A percentile compares a stretch with the other conserved stretches of the same genome.
phyloP scores from a whole-genome alignment of 441 rosid species.

The Manihot esculenta region DNA sequence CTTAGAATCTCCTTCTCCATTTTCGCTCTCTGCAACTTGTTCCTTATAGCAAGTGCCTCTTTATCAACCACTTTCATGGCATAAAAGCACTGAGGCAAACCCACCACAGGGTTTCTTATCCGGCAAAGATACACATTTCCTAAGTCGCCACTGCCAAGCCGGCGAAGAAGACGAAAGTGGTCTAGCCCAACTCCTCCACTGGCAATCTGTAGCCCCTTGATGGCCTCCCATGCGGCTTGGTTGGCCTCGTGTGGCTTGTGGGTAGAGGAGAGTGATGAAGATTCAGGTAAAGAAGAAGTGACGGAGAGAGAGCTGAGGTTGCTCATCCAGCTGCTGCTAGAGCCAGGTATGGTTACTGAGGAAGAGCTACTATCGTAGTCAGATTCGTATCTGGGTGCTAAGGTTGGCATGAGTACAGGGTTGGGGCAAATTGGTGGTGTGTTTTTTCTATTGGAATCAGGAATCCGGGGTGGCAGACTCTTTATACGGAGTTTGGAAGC shows the following conservation, averaged over 20 bases:
- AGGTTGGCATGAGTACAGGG: conserved; percentile 39
- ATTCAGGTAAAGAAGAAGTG: conserved; percentile 36
- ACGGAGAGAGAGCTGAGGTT: conserved; percentile 67
- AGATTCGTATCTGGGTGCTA: conserved; percentile 51
- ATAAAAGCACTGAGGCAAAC: conserved; percentile 31
- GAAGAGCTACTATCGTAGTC: conserved; percentile 76
- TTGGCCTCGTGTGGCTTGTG: conserved; percentile 91
- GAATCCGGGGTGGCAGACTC: too few species aligned
- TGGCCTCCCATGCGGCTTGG: conserved; percentile 85
- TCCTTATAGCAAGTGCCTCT: conserved; percentile 72
- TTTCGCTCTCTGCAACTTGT: conserved; percentile 76
- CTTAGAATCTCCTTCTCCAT: conserved; percentile 82
- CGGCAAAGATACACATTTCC: conserved; percentile 72
- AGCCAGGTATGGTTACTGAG: conserved; percentile 58
- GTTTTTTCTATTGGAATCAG: too few species aligned
- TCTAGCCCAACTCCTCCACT: conserved; percentile 70
- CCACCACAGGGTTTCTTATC: conserved; percentile 1
- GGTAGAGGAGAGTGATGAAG: conserved; percentile 30
- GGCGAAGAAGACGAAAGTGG: conserved; percentile 68
- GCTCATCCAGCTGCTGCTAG: conserved; percentile 87
- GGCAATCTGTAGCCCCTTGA: conserved; percentile 50
- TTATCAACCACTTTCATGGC: conserved; percentile 93
- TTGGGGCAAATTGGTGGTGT: neutral
- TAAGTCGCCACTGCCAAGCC: conserved; percentile 81
- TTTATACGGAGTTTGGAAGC: too few species aligned